These are phyloP conservation scores for Geotrichum phurueaensis DNA, from an alignment of 1,139 yeast species.

Conservation along the genomic window DNA sequence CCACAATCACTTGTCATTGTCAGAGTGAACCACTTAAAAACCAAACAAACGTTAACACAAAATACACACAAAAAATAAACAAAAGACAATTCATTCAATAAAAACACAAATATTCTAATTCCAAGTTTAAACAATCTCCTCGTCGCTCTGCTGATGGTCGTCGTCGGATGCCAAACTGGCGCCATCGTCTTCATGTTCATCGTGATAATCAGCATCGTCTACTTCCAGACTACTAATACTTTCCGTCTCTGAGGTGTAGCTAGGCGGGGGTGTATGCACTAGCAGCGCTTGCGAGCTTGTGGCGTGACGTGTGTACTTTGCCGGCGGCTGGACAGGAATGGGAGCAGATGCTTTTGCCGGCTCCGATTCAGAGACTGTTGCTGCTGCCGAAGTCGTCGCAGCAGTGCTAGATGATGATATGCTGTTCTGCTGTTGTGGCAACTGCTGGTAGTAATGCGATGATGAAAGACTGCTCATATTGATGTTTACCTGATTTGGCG, in stretches of 20 bases:
- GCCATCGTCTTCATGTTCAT: constrained; percentile 12
- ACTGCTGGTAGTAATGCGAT: constrained; percentile 3
- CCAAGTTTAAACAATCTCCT: not conserved
- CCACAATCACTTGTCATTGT: no score
- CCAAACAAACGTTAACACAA: not conserved
- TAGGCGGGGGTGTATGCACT: constrained; percentile 26
- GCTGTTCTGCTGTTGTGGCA: not conserved
- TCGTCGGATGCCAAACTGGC: not conserved
- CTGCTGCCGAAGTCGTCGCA: not conserved
- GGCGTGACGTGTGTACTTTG: constrained; percentile 8
- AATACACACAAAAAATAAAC: not conserved
- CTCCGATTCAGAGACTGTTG: not conserved
- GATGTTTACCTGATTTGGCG: constrained; percentile 20
- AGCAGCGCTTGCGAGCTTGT: constrained; percentile 17
- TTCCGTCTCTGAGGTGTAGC: constrained; percentile 25
- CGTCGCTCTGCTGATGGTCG: not conserved
- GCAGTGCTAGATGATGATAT: not conserved
- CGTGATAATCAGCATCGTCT: constrained; percentile 15
- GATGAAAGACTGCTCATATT: constrained; percentile 18
- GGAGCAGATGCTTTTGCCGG: constrained; percentile 1
- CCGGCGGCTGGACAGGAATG: not conserved
- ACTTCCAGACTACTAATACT: constrained; percentile 11
- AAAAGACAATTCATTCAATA: not conserved
- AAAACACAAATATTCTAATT: not conserved
- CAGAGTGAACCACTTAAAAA: not conserved